These are phyloP conservation scores for Globisporangium spiculum DNA, from an alignment of 352 stramenopile species.

Conservation along the genomic window DNA sequence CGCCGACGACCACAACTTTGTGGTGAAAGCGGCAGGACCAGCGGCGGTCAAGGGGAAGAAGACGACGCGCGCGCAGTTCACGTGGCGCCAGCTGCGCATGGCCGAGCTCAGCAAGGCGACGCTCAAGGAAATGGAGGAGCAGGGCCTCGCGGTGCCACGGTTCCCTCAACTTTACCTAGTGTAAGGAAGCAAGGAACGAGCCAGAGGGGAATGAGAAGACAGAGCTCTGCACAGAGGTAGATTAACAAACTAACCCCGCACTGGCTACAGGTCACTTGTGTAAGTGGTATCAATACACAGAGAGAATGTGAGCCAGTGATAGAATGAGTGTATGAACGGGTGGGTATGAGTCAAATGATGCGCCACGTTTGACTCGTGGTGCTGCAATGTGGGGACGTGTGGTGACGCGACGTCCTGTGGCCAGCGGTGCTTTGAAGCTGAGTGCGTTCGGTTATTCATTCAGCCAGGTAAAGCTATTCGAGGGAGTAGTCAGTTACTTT, in stretches of 20 bases:
- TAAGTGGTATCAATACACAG: background rate
- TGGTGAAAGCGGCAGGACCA: constrained; percentile 28
- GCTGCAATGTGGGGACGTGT: background rate
- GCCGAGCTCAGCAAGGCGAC: constrained; percentile 21
- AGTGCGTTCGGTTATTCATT: no score
- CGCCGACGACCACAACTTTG: constrained; percentile 39
- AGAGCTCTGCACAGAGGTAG: background rate
- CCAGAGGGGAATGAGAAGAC: background rate
- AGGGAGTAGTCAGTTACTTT: background rate
- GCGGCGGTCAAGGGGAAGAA: constrained; percentile 28
- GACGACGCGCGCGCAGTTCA: constrained; percentile 21
- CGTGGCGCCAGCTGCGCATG: constrained; percentile 55
- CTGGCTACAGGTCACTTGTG: background rate
- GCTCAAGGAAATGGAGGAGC: constrained; percentile 19
- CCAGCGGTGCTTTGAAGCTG: no score
- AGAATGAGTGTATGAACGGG: background rate
- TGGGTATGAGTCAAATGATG: background rate
- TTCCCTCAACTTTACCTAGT: constrained; percentile 23
- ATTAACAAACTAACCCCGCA: background rate
- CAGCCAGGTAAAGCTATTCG: no score
- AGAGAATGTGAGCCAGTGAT: background rate
- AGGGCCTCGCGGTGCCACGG: constrained; percentile 27
- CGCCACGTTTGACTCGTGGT: background rate
- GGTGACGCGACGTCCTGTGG: no score
- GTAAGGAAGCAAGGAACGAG: background rate